Base-by-base conservation (phyloP, 192 early-diverging fungal species). In the Geosiphon pyriformis region DNA sequence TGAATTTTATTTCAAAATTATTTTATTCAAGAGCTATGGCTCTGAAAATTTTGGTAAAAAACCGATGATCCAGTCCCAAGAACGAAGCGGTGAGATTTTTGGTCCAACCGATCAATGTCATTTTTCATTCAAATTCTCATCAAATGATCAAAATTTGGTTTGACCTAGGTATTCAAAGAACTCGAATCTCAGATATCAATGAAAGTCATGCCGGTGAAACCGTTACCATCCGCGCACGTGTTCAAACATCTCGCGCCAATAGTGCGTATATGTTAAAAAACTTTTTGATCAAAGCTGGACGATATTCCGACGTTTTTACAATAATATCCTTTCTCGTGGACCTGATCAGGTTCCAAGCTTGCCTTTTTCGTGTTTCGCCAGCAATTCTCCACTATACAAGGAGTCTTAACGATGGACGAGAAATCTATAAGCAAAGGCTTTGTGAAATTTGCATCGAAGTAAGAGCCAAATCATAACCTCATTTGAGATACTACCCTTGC, bases 321-420 rank as follows among this genome's bases (percentile, higher is more conserved):
- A n/a, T n/a, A n/a, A n/a, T n/a, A n/a, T n/a, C n/a, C n/a, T n/a
- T n/a, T n/a, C n/a, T n/a, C n/a, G n/a, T n/a, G n/a, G n/a, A n/a
- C n/a, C n/a, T n/a, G n/a, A n/a, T n/a, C n/a, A n/a, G n/a, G n/a
- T n/a, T n/a, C n/a, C 68, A 94, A 94, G 75, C 87, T 92, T 81
- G 89, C 88, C 71, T 99, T 99, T 78, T 76, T 99, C 63, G 88
- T 88, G 27, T 78, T 99, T 62, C 89, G 97, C 56, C 93, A 98
- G 75, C 79, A 83, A 52, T 85, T 84, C 32, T 79, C 80, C 42
- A 99, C 94, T n/a, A 90, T 92, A 51, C 97, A 99, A 79, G 92
- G 85, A 32, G 80, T 98, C 53, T 64, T 98, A 26, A 70, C 81
- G 17, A 84, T 83, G 46, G 81, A 95, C 69, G 86, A 82, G 18